Evolutionary conservation across 352 stramenopile species (phyloP), one percentile per base, ranked within the genome.

Genomic region (Pythium apleroticum): DNA sequence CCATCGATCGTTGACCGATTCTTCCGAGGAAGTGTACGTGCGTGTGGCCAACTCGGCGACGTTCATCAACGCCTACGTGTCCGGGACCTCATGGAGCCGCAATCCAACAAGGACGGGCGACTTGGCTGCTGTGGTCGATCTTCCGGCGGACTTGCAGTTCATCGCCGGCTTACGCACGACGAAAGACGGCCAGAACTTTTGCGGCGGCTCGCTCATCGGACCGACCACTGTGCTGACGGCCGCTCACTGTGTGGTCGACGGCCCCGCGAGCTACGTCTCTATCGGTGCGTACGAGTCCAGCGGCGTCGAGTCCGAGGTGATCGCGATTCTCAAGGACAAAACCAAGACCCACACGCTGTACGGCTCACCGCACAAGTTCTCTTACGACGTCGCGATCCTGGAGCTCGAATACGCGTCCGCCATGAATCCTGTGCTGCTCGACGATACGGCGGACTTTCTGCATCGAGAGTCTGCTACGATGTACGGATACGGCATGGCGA

Each of bases 191-290:
- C 57, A 73, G 45, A 75, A 76, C 49, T 79, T 72, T 46, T 81
- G 74, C 30, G 74, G 74, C 17, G 74, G 74, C 9, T 65, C 63
- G 22, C 41, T 81, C 19, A 78, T 81, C 49, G 58, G 71, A 6
- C 54, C 72, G 10, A 53, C 50, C 15, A 76, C 70, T 31, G 71
- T 81, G 39, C 62, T 84, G 22, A 84, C 75, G 6, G 75, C 75
- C 0, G 75, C 72, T 19, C 70, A 76, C 35, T 80, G 73, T 65
- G 67, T 78, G 41, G 33, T 60, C 6, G 52, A 63, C 28, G 59
- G 59, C 7, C 48, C 30, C 15, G 28, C 59, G 2, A 46, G 57
- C 24, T 64, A 31, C 15, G 65, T 72, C 1, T 50, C 54, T 5
- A 61, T 68, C 17, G 65, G 65, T 10, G 17, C 52, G 7, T 43